These are phyloP conservation scores for Fragaria nilgerrensis DNA, from an alignment of 306 rosid genomes.

Conservation along the genomic window DNA sequence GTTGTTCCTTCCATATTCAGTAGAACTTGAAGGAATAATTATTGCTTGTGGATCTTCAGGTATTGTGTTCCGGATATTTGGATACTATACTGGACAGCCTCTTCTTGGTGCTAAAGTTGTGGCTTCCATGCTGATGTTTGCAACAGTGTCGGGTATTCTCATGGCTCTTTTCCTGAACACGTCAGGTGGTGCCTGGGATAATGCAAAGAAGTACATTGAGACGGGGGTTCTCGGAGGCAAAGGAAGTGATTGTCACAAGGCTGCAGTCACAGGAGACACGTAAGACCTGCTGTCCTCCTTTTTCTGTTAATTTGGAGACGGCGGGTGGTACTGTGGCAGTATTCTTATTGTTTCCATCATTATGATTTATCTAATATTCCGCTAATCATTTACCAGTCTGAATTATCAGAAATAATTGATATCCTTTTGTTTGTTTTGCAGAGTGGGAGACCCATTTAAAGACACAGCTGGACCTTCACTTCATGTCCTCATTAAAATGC, in stretches of 20 bases:
- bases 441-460: conserved; percentile 98
- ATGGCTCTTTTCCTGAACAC: conserved; percentile 99
- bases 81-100: conserved; percentile 87
- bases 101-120: conserved; percentile 96
- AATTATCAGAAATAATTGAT: background rate
- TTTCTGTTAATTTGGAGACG: background rate
- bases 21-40: conserved; percentile 23
- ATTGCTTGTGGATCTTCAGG: conserved; percentile 56
- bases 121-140: conserved; percentile 91
- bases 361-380: background rate
- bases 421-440: conserved; percentile 33
- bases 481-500: conserved; percentile 97
- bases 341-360: background rate
- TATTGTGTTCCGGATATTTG: conserved; percentile 78
- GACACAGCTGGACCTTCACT: conserved; percentile 99
- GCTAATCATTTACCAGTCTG: background rate
- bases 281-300: conserved; percentile 39
- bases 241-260: conserved; percentile 96
- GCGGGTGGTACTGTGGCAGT: background rate
- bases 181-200: conserved; percentile 99
- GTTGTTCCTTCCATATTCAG: background rate
- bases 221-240: conserved; percentile 98
- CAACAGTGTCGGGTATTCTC: conserved; percentile 92
- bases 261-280: conserved; percentile 97
- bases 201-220: conserved; percentile 96